Evolutionary conservation across 2,329 filamentous ascomycete genomes (phyloP).

Genomic region (Fusarium poae): DNA sequence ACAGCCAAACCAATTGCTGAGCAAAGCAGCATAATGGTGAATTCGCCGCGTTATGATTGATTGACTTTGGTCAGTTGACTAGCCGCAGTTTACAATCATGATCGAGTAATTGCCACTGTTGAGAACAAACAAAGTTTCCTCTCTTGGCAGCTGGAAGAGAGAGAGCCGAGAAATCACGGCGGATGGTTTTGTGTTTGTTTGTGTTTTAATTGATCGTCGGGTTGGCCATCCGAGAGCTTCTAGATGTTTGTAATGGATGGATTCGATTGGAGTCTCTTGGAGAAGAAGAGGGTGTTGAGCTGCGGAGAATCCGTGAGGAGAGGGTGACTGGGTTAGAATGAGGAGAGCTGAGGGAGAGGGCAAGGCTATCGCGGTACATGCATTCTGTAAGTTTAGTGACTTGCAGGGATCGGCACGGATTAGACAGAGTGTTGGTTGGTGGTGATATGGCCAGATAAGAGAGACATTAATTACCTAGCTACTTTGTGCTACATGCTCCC

Average conservation of each 20-base stretch:
- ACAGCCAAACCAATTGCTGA: background rate
- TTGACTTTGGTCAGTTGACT: background rate
- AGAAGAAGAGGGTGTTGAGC: constrained; percentile 18
- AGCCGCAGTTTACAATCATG: background rate
- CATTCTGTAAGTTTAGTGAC: background rate
- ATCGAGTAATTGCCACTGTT: background rate
- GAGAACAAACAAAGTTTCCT: constrained; percentile 1
- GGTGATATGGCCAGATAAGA: constrained; percentile 1
- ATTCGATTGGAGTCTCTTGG: constrained; percentile 34
- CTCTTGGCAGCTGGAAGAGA: background rate
- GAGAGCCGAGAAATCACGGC: constrained; percentile 13
- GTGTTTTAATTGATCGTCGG: background rate
- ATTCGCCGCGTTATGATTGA: background rate
- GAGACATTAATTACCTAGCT: background rate
- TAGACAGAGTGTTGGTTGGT: background rate
- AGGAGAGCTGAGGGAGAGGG: constrained; percentile 13
- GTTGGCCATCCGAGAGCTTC: background rate
- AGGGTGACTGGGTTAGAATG: constrained; percentile 9
- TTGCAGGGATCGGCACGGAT: constrained; percentile 19
- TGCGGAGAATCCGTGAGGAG: constrained; percentile 41
- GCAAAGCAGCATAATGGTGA: constrained; percentile 1
- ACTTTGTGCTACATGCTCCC: background rate
- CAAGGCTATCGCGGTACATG: background rate
- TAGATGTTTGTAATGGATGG: constrained; percentile 16
- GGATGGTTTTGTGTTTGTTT: background rate